Base-by-base conservation (phyloP, 495 filamentous ascomycete genomes). In the Penicillium atrosanguineum region DNA sequence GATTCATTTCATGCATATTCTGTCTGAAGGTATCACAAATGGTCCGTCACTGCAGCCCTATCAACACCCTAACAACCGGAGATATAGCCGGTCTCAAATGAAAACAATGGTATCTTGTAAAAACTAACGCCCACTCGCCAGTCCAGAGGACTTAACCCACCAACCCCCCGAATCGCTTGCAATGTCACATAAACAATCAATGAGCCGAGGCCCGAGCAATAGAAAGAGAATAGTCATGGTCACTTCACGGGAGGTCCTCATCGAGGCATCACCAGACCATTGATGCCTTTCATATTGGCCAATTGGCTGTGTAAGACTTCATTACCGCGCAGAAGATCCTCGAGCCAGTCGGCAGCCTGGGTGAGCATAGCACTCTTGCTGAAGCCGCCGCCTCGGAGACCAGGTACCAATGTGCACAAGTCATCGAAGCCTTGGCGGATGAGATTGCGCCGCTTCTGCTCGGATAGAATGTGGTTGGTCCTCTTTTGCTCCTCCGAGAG, bases 381-480 rank as follows among this genome's bases (percentile, higher is more conserved):
- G 41, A 88, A 86, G 0, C 86, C 85, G 18, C 87, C 83, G 29
- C 78, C 79, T 43, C 75, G 79, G 6, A 95, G 70, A 14, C 81
- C 83, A 0, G 91, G 90, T 1, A 95, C 87, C 38, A 95, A 71
- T 5, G 78, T 74, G 44, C 79, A 76, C 4, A 95, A 71, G 40
- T 90, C 83, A 14, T 88, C 84, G 50, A 90, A 96, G 0, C 87
- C 88, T 55, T 87, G 76, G 60, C 87, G 82, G 60, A 95, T 95
- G 19, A 87, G 71, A 28, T 86, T 85, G 46, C 91, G 80, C 40
- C 91, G 83, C 65, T 91, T 92, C 69, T 94, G 87, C 68, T 97
- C 91, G 34, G 90, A 95, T 46, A 82, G 77, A 59, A 95, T 95
- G 66, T 96, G 91, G 55, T 96, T 95, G 55, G 83, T 84, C 38